Base-by-base conservation (phyloP, 352 stramenopile genomes). In the Globisporangium polare region DNA sequence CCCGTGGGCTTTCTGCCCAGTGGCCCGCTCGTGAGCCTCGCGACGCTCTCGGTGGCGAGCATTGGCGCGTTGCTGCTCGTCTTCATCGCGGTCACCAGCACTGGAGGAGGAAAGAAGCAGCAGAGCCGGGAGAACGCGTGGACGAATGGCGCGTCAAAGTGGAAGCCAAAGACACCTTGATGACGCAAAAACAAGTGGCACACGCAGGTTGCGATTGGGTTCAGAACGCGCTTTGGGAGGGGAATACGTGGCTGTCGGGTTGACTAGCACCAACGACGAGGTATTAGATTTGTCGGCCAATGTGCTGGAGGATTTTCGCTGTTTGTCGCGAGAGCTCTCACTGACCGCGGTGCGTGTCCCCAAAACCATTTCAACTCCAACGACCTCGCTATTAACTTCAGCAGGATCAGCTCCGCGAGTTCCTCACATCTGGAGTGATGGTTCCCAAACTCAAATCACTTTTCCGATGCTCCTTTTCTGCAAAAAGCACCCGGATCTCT, bases 1-100 rank as follows among this genome's bases (percentile, higher is more conserved):
- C 78, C 78, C 5, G 76, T 86, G 0, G 78, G 78, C 9, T 83
- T 75, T 39, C 55, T 88, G 27, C 69, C 75, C 29, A 80, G 55
- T 3, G 60, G 47, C 22, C 51, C 63, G 24, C 43, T 86, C 50
- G 78, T 88, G 60, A 86, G 75, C 45, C 68, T 72, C 7, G 51
- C 72, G 43, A 88, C 78, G 46, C 53, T 88, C 41, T 60, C 73
- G 9, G 76, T 74, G 29, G 66, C 78, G 24, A 78, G 58, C 46
- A 20, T 68, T 46, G 74, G 76, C 7, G 72, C 78, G 0, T 43
- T 70, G 12, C 26, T 81, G 35, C 75, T 88, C 26, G 33, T 86
- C 0, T 73, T 67, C 61, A 59, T 83, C 57, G 70, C 73, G 2
- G 5, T 65, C 56, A 37, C 27, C 3, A 39, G 51, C 22, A 29